Conservation (phyloP, 768 basidiomycete genomes). For the Rhodotorula kratochvilovae region DNA sequence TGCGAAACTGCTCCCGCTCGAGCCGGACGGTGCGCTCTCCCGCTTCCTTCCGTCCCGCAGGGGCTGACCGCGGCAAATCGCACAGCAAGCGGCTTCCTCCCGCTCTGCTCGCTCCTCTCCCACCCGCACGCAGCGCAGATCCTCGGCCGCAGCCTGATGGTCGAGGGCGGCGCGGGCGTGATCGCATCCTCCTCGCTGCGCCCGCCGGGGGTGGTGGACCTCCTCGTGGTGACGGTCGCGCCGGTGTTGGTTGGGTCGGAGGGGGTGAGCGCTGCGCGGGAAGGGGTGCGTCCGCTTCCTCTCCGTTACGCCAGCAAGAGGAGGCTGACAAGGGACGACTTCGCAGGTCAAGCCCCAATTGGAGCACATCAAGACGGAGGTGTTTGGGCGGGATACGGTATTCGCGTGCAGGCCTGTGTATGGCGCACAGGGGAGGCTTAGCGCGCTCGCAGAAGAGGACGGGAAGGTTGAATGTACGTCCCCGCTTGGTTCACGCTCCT, state of each 20-base stretch:
- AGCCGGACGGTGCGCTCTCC: slow-evolving; percentile 48
- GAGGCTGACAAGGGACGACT: neutral
- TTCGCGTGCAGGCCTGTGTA: slow-evolving; percentile 11
- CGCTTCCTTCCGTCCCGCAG: neutral
- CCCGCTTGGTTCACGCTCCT: too few species aligned
- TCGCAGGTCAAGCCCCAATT: neutral
- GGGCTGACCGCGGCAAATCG: too few species aligned
- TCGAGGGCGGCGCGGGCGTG: slow-evolving; percentile 85
- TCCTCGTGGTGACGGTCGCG: slow-evolving; percentile 76
- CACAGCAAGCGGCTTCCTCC: neutral
- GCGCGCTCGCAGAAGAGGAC: too few species aligned
- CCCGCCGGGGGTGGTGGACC: slow-evolving; percentile 56
- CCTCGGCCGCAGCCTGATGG: slow-evolving; percentile 65
- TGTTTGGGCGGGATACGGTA: slow-evolving; percentile 22
- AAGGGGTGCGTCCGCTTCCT: slow-evolving; percentile 3
- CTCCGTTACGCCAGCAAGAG: neutral
- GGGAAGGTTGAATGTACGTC: too few species aligned
- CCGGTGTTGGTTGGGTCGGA: slow-evolving; percentile 69
- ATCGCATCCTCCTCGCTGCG: slow-evolving; percentile 61
- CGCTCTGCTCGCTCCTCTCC: neutral
- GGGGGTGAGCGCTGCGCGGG: slow-evolving; percentile 16
- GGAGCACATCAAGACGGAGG: slow-evolving; percentile 8
- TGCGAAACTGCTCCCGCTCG: slow-evolving; percentile 57
- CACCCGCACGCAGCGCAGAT: neutral
- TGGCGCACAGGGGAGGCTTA: too few species aligned